Percentiles rank a stretch among this genome's conserved stretches.
Conservation (phyloP, 2,329 filamentous ascomycete species). For the Clonostachys chloroleuca region DNA sequence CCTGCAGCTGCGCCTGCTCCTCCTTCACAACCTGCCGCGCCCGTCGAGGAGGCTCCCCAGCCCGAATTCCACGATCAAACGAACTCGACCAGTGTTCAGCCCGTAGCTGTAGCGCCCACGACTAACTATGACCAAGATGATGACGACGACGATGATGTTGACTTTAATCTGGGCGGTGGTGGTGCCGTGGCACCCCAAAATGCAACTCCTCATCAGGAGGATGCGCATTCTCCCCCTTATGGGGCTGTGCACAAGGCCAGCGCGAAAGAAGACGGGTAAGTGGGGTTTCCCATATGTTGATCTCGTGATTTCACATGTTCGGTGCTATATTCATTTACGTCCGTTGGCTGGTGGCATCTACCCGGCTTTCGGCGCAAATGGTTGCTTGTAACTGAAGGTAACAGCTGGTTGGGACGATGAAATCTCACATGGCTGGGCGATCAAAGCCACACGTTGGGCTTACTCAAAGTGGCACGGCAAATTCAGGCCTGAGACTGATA, state of each 20-base stretch:
- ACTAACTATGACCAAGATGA: constrained; percentile 25
- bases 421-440: too few species aligned
- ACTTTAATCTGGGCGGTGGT: constrained; percentile 50
- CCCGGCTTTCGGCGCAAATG: too few species aligned
- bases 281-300: constrained; percentile 5
- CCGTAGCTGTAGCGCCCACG: constrained; percentile 1
- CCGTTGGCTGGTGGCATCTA: too few species aligned
- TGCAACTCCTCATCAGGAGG: constrained; percentile 18
- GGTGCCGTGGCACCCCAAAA: constrained; percentile 19
- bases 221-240: constrained; percentile 21
- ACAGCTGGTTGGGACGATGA: too few species aligned
- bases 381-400: too few species aligned
- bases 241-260: constrained; percentile 51
- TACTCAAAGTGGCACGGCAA: too few species aligned
- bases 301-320: too few species aligned
- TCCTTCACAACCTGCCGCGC: constrained; percentile 11
- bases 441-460: too few species aligned
- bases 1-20: constrained; percentile 17
- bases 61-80: background rate
- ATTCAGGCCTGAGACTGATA: too few species aligned
- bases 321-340: too few species aligned
- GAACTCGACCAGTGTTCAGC: constrained; percentile 14
- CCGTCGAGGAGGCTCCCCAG: constrained; percentile 1
- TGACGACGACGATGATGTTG: constrained; percentile 52
- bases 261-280: constrained; percentile 50